These are phyloP conservation scores for Tagetes patula DNA, from an alignment of 129 eudicot genomes.

Conservation along the genomic window DNA sequence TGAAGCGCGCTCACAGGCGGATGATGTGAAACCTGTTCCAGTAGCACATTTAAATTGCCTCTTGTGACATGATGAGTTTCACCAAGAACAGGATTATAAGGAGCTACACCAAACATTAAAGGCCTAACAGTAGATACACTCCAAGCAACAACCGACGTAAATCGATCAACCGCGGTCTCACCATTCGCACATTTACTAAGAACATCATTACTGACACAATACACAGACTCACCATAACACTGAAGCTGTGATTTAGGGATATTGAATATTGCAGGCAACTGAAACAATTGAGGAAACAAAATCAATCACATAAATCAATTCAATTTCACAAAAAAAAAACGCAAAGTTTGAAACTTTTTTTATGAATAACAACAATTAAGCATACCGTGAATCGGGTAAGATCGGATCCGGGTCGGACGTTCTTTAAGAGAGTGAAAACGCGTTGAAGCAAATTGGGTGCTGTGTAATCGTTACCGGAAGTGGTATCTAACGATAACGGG, in stretches of 20 bases:
- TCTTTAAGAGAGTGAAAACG: constrained; percentile 53
- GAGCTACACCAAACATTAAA: constrained; percentile 69
- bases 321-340: not conserved
- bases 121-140: constrained; percentile 78
- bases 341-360: too few relatives aligned
- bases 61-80: constrained; percentile 88
- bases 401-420: constrained; percentile 72
- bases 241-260: constrained; percentile 88
- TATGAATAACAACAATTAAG: not conserved
- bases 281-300: not conserved
- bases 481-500: constrained; percentile 48
- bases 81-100: constrained; percentile 87
- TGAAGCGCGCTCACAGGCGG: constrained; percentile 92
- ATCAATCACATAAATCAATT: not conserved
- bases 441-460: constrained; percentile 66
- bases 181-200: constrained; percentile 58
- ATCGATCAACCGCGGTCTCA: constrained; percentile 52
- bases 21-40: constrained; percentile 98
- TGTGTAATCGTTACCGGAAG: constrained; percentile 37
- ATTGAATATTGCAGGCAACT: constrained; percentile 87
- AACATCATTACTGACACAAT: constrained; percentile 45
- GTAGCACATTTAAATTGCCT: constrained; percentile 71
- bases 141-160: constrained; percentile 71
- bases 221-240: constrained; percentile 78
- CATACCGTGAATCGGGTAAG: constrained; percentile 72